These are phyloP conservation scores for Mollisia scopiformis DNA, from an alignment of 2,329 filamentous ascomycete genomes.

Conservation along the genomic window DNA sequence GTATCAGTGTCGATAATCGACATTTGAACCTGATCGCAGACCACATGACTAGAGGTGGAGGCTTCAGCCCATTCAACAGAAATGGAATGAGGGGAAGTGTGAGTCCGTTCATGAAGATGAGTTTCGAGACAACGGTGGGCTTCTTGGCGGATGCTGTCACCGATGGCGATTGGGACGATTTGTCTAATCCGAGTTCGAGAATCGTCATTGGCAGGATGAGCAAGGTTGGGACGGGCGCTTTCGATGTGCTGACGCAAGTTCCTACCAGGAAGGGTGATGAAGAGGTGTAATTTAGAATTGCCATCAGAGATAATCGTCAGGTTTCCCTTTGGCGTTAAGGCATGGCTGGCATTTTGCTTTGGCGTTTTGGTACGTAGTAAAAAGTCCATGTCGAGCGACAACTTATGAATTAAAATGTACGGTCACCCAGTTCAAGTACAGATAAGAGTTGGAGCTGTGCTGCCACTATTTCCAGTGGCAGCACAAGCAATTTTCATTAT, in stretches of 20 bases:
- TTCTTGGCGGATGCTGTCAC: conserved; percentile 92
- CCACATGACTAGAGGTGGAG: conserved; percentile 93
- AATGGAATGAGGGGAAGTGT: conserved; percentile 85
- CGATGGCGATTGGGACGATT: conserved; percentile 87
- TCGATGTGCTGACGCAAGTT: conserved; percentile 79
- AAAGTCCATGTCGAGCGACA: neutral
- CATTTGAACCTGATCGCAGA: conserved; percentile 96
- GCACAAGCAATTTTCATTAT: neutral
- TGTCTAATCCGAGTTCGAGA: conserved; percentile 82
- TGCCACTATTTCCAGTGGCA: too few species aligned
- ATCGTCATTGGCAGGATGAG: conserved; percentile 86
- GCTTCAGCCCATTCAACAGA: conserved; percentile 89
- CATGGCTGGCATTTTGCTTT: neutral
- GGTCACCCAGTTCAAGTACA: too few species aligned
- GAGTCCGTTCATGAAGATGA: conserved; percentile 97
- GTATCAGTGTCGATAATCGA: conserved; percentile 87
- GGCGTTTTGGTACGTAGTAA: neutral
- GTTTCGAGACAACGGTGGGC: conserved; percentile 94
- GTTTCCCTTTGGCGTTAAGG: neutral
- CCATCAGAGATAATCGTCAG: neutral
- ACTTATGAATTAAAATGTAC: neutral
- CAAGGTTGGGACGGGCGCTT: conserved; percentile 85
- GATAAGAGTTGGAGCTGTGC: too few species aligned
- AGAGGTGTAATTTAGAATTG: conserved; percentile 1
- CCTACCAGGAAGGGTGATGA: conserved; percentile 29